phyloP scores from a whole-genome alignment of 805 yeast genomes.

The Vanderwaltozyma polyspora region DNA sequence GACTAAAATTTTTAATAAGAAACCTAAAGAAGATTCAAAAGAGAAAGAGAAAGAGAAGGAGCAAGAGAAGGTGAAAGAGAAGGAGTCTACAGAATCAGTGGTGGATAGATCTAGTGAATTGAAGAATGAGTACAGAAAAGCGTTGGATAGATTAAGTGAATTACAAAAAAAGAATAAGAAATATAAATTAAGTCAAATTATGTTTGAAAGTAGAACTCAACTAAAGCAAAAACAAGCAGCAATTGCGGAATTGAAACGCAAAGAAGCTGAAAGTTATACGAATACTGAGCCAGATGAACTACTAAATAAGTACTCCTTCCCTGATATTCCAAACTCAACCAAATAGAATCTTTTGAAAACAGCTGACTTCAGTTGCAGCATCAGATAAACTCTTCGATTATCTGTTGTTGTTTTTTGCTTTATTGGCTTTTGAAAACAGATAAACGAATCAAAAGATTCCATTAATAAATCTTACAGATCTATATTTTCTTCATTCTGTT shows the following conservation, averaged over 20 bases:
- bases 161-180: slow-evolving; percentile 11
- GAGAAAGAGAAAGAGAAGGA: not conserved
- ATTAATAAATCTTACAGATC: too few relatives aligned
- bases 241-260: slow-evolving; percentile 6
- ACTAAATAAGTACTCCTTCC: slow-evolving; percentile 15
- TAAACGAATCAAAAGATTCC: too few relatives aligned
- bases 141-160: slow-evolving; percentile 13
- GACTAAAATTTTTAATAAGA: slow-evolving; percentile 16
- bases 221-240: slow-evolving; percentile 6
- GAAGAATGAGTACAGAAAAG: slow-evolving; percentile 9
- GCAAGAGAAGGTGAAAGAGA: slow-evolving; percentile 1
- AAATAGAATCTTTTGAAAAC: not conserved
- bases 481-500: not conserved
- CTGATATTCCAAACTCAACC: slow-evolving; percentile 14
- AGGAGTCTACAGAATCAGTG: slow-evolving; percentile 1
- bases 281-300: slow-evolving; percentile 23
- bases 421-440: too few relatives aligned
- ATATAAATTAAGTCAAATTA: slow-evolving; percentile 14
- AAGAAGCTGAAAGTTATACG: slow-evolving; percentile 20
- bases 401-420: too few relatives aligned
- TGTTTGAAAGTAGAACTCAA: slow-evolving; percentile 17
- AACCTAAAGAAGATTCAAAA: not conserved
- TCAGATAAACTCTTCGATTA: not conserved
- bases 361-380: not conserved
- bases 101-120: slow-evolving; percentile 1